Evolutionary conservation across 2,329 filamentous ascomycete genomes (phyloP).

Genomic region (Paracamarosporium sp.): DNA sequence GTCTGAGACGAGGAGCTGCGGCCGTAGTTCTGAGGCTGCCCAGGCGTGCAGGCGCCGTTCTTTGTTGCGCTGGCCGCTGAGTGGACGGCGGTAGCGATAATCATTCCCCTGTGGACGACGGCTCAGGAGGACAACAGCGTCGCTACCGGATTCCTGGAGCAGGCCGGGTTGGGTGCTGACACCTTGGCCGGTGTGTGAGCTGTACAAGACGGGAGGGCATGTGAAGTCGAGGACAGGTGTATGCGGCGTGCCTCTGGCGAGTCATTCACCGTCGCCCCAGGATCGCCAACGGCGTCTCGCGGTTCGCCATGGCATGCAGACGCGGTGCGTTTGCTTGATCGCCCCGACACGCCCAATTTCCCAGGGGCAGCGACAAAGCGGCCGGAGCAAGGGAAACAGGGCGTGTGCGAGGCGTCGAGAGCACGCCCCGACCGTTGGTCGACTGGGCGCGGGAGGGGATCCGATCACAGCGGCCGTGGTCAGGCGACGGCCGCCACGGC

Average conservation of each 20-base stretch:
- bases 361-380: constrained; percentile 18
- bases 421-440: constrained; percentile 21
- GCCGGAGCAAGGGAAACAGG: constrained; percentile 30
- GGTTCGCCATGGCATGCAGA: constrained; percentile 28
- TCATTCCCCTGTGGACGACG: constrained; percentile 17
- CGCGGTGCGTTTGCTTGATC: constrained; percentile 23
- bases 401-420: too few species aligned
- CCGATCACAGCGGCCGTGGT: constrained; percentile 25
- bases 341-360: constrained; percentile 15
- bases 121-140: constrained; percentile 12
- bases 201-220: background rate
- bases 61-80: constrained; percentile 10
- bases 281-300: constrained; percentile 22
- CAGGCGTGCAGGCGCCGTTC: background rate
- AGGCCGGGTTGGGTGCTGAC: constrained; percentile 5
- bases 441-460: constrained; percentile 6
- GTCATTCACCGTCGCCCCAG: constrained; percentile 27
- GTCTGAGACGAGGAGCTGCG: background rate
- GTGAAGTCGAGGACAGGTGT: constrained; percentile 15
- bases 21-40: background rate
- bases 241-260: constrained; percentile 17
- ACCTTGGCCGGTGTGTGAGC: constrained; percentile 9
- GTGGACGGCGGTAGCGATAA: constrained; percentile 13
- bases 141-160: constrained; percentile 8
- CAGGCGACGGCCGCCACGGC: constrained; percentile 35